Conservation (phyloP, 495 filamentous ascomycete species). For the Xylaria telfairii region DNA sequence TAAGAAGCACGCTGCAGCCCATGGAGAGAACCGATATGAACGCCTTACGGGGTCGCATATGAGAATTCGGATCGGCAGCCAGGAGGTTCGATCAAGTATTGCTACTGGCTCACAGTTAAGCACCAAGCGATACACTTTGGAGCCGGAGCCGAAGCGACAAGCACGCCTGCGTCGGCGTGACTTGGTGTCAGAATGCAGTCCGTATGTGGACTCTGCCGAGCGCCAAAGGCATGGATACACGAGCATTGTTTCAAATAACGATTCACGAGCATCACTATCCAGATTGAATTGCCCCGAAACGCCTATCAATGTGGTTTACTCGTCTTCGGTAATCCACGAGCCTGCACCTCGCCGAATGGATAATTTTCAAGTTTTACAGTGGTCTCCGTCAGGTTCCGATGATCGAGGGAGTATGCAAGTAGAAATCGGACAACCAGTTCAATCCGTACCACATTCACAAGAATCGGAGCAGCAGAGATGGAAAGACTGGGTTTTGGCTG, state of each 20-base stretch:
- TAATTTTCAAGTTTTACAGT: slow-evolving; percentile 27
- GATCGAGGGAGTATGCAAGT: slow-evolving; percentile 37
- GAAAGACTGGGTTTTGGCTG: slow-evolving; percentile 24
- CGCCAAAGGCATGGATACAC: not conserved
- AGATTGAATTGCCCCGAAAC: slow-evolving; percentile 14
- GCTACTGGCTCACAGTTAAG: slow-evolving; percentile 26
- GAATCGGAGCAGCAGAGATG: slow-evolving; percentile 32
- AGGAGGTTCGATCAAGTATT: slow-evolving; percentile 39
- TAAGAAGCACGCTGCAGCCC: not conserved
- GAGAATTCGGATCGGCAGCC: slow-evolving; percentile 47
- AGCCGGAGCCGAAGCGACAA: not conserved
- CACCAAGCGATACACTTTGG: slow-evolving; percentile 24
- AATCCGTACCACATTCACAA: slow-evolving; percentile 29
- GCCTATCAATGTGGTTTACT: slow-evolving; percentile 31
- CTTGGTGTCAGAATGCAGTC: slow-evolving; percentile 24
- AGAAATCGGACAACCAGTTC: slow-evolving; percentile 30
- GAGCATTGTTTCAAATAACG: not conserved
- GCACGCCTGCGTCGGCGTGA: slow-evolving; percentile 18
- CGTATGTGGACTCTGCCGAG: slow-evolving; percentile 3
- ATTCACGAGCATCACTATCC: not conserved
- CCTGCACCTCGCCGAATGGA: slow-evolving; percentile 31
- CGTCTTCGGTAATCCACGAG: slow-evolving; percentile 36
- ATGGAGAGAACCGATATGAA: not conserved
- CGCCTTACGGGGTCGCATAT: slow-evolving; percentile 20
- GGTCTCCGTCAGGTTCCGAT: slow-evolving; percentile 32